These are phyloP conservation scores for Aspergillus novofumigatus DNA, from an alignment of 2,329 filamentous ascomycete genomes.

Conservation along the genomic window DNA sequence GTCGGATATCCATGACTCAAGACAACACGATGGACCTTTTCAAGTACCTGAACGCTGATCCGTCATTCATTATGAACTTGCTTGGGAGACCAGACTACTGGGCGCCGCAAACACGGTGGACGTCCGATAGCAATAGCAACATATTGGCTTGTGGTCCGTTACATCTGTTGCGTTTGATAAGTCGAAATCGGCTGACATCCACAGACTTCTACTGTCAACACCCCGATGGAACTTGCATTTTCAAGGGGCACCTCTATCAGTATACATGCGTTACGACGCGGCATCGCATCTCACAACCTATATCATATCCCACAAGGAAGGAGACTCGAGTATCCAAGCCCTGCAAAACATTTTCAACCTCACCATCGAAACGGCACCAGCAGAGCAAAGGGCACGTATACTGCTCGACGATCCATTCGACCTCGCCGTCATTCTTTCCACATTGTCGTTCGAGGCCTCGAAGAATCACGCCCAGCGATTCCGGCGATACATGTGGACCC, in stretches of 20 bases:
- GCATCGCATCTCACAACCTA: conserved; percentile 10
- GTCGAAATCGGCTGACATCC: neutral
- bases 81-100: conserved; percentile 14
- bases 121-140: conserved; percentile 2
- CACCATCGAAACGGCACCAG: conserved; percentile 1
- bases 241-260: conserved; percentile 12
- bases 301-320: conserved; percentile 12
- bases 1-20: conserved; percentile 7
- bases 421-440: conserved; percentile 12
- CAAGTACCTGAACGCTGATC: conserved; percentile 6
- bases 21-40: conserved; percentile 2
- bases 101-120: conserved; percentile 13
- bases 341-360: conserved; percentile 8
- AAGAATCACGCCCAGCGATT: conserved; percentile 12
- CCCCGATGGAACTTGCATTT: conserved; percentile 14
- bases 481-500: conserved; percentile 14
- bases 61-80: conserved; percentile 8
- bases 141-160: conserved; percentile 10
- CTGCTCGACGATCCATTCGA: conserved; percentile 14
- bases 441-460: conserved; percentile 11
- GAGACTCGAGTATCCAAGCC: conserved; percentile 7
- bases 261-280: conserved; percentile 11
- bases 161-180: too few relatives aligned
- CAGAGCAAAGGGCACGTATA: neutral
- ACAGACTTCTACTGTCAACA: conserved; percentile 15